These are phyloP conservation scores for Lentinula edodes DNA, from an alignment of 768 basidiomycete species.

Conservation along the genomic window DNA sequence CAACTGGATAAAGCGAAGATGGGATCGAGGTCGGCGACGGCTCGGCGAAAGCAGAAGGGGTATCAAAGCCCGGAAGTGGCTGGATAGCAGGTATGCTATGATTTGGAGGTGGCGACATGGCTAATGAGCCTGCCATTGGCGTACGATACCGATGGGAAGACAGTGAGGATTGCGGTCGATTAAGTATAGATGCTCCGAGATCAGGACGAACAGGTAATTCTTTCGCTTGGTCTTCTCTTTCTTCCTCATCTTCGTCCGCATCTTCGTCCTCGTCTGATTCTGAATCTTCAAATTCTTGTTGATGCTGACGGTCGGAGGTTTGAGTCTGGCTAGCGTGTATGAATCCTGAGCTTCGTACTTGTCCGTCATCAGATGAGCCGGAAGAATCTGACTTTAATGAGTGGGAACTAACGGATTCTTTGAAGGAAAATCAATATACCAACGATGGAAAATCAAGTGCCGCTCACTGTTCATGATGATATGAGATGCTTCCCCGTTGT, in stretches of 20 bases:
- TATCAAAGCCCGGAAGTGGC: slow-evolving; percentile 66
- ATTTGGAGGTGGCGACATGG: slow-evolving; percentile 43
- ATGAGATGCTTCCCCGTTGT: slow-evolving; percentile 60
- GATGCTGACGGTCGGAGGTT: slow-evolving; percentile 11
- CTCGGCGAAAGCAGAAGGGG: slow-evolving; percentile 66
- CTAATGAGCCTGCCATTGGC: slow-evolving; percentile 58
- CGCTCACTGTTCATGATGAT: slow-evolving; percentile 59
- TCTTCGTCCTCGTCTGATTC: slow-evolving; percentile 12
- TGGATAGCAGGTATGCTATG: slow-evolving; percentile 54
- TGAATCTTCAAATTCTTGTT: slow-evolving; percentile 1
- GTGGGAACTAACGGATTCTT: slow-evolving; percentile 28
- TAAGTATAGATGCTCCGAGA: slow-evolving; percentile 29
- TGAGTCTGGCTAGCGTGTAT: slow-evolving; percentile 15
- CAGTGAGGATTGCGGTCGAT: slow-evolving; percentile 70
- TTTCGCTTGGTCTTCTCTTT: slow-evolving; percentile 41
- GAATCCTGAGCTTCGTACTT: slow-evolving; percentile 17
- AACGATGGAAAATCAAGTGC: background rate
- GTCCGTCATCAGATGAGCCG: slow-evolving; percentile 47
- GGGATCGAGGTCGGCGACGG: slow-evolving; percentile 32
- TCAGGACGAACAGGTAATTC: slow-evolving; percentile 32
- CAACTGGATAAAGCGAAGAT: slow-evolving; percentile 28
- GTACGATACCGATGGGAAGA: slow-evolving; percentile 79
- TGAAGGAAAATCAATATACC: background rate
- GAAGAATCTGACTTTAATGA: slow-evolving; percentile 61
- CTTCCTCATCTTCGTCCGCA: slow-evolving; percentile 41